phyloP scores from a whole-genome alignment of 164 flowering plant genomes.

The Vitis rupestris region DNA sequence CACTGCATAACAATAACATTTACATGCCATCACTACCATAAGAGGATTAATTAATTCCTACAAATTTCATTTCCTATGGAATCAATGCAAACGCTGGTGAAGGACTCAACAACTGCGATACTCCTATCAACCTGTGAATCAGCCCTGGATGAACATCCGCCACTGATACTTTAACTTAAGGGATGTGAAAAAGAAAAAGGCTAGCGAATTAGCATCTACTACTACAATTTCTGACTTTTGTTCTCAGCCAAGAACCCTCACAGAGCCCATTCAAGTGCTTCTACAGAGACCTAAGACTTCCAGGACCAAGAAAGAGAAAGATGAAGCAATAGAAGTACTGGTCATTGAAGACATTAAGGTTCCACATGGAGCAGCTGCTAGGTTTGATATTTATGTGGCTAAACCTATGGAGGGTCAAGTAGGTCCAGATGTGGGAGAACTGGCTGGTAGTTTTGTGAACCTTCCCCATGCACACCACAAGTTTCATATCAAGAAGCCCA shows the following conservation, averaged over 20 bases:
- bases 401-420: constrained; percentile 7
- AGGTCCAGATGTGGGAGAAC: constrained; percentile 8
- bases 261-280: constrained; percentile 1
- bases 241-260: constrained; percentile 1
- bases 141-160: constrained; percentile 6
- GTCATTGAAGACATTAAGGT: constrained; percentile 5
- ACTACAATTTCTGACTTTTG: constrained; percentile 13
- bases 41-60: neutral
- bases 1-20: too few relatives aligned
- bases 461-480: constrained; percentile 12
- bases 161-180: neutral
- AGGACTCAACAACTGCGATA: constrained; percentile 15
- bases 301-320: constrained; percentile 12
- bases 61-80: neutral
- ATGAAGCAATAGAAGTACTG: constrained; percentile 13
- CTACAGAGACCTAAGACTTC: constrained; percentile 9
- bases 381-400: constrained; percentile 16
- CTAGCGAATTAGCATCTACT: neutral
- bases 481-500: neutral
- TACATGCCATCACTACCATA: too few relatives aligned
- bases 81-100: constrained; percentile 10
- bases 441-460: constrained; percentile 19
- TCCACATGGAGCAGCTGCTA: neutral
- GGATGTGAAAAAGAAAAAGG: neutral
- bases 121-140: constrained; percentile 7